These are phyloP conservation scores for Penicillium waksmanii DNA, from an alignment of 495 filamentous ascomycete species.

Conservation along the genomic window DNA sequence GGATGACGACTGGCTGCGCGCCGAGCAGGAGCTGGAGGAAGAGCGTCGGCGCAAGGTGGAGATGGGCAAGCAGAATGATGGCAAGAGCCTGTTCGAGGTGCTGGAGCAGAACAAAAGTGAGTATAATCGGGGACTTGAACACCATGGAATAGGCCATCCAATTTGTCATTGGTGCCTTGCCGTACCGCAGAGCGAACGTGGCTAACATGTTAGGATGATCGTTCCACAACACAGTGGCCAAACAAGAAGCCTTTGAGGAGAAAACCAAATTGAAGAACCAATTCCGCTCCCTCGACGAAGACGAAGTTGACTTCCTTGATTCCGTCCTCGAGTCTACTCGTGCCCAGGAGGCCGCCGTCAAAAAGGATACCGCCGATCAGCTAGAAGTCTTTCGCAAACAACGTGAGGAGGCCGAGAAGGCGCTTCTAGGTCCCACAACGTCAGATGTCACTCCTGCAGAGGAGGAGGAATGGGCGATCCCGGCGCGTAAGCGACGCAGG, in stretches of 20 bases:
- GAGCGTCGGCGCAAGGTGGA: conserved; percentile 63
- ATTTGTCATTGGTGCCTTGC: background rate
- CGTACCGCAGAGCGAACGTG: conserved; percentile 8
- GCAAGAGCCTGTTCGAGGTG: conserved; percentile 81
- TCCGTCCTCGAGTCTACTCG: conserved; percentile 70
- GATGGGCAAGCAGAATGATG: conserved; percentile 57
- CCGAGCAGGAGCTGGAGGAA: conserved; percentile 76
- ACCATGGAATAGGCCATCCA: background rate
- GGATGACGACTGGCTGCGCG: conserved; percentile 75
- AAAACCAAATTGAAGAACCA: conserved; percentile 85
- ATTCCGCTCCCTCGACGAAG: conserved; percentile 90
- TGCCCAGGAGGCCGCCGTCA: conserved; percentile 72
- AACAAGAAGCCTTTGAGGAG: conserved; percentile 97
- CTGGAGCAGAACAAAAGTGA: conserved; percentile 94
- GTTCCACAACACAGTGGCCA: conserved; percentile 65
- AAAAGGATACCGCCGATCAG: conserved; percentile 73
- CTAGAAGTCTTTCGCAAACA: conserved; percentile 70
- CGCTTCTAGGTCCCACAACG: conserved; percentile 40
- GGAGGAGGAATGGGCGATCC: conserved; percentile 59
- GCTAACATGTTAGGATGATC: conserved; percentile 60
- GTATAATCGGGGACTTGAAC: conserved; percentile 9
- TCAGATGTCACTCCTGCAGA: conserved; percentile 40
- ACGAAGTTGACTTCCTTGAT: conserved; percentile 91
- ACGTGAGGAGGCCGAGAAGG: conserved; percentile 67
- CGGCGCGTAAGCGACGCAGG: conserved; percentile 62